Evolutionary conservation across 306 rosid genomes (phyloP), one percentile per base, ranked within the genome.

Genomic region (Dalbergia cochinchinensis): DNA sequence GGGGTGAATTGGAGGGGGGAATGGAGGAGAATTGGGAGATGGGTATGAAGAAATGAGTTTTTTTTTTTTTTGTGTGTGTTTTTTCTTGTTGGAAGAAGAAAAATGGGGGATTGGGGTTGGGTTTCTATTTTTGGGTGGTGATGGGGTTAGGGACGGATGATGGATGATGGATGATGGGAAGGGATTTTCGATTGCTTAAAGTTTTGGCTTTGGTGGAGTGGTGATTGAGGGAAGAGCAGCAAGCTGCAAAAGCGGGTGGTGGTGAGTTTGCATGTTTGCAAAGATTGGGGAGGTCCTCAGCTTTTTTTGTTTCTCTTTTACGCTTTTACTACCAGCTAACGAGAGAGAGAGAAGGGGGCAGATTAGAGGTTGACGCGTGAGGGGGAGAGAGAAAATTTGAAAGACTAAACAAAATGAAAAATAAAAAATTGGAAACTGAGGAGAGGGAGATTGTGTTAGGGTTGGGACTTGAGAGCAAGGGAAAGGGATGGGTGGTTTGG

Each of bases 181-280:
- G 6, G 7, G 80, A 65, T 68, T 65, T 54, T 76, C 61, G 86
- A 51, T 82, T 80, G 92, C 78, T 88, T 87, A 55, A 86, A 91
- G 86, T 73, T 61, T 79, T 83, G 84, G 83, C 1, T 78, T 69
- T 67, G 76, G 71, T 12, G 84, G 51, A 19, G 74, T 57, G 64
- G 76, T 71, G 72, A 77, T 59, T 73, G 86, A 53, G 69, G 71
- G 73, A 68, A 69, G 64, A 72, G 78, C 57, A 71, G 84, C 26
- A 74, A 73, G 76, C 59, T 77, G 85, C 22, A 77, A 69, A 71
- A 79, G 74, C 63, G 83, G 73, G 81, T 69, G 80, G 60, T 80
- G 78, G 84, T 64, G 78, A 57, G 64, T 79, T 77, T 80, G 84
- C 83, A 81, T 61, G 65, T 73, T 50, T 73, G 86, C 83, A 66